Base-by-base conservation (phyloP, 2,329 filamentous ascomycete species). In the Diplodia sapinea region DNA sequence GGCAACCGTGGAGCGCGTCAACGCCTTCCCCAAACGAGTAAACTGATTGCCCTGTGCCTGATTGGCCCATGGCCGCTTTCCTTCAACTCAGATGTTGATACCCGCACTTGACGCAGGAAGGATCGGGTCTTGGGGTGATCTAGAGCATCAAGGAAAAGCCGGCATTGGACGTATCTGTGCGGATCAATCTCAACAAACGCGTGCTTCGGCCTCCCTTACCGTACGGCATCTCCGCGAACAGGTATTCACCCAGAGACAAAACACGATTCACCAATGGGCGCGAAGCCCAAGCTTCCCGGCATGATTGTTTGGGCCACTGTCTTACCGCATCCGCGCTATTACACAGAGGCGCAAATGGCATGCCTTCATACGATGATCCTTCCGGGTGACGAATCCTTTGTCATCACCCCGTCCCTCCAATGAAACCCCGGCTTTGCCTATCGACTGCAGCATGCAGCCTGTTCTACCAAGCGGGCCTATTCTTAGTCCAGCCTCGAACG, bases 401-500 rank as follows among this genome's bases (percentile, higher is more conserved):
- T 61, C 57, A 61, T 61, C 57, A n/a, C 8, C 23, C 4, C 1
- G 23, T 13, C 11, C 38, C 23, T 43, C 56, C 56, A 59, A 59
- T 59, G 1, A 13, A 59, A 6, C 40, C n/a, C 13, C 23, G 13
- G 8, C 33, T 56, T 20, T 56, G 12, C 31, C 33, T 47, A 11
- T 33, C 33, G 26, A 43, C 55, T 20, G 13, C 55, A 23, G 13
- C 38, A 59, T 59, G 56, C 56, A 47, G 4, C n/a, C 40, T 61
- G 11, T 17, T 50, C 7, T 29, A 43, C 26, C 20, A 40, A 29
- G 56, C 31, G 15, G 9, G 15, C 8, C 57, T 61, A 61, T 61
- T 49, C 38, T 61, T 61, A 61, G 57, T 47, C 57, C 36, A 50
- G 20, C 57, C 36, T 61, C 26, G 57, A 61, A 61, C 57, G 57